These are phyloP conservation scores for Arthrobotrys pseudoclavata DNA, from an alignment of 2,329 filamentous ascomycete genomes.

Conservation along the genomic window DNA sequence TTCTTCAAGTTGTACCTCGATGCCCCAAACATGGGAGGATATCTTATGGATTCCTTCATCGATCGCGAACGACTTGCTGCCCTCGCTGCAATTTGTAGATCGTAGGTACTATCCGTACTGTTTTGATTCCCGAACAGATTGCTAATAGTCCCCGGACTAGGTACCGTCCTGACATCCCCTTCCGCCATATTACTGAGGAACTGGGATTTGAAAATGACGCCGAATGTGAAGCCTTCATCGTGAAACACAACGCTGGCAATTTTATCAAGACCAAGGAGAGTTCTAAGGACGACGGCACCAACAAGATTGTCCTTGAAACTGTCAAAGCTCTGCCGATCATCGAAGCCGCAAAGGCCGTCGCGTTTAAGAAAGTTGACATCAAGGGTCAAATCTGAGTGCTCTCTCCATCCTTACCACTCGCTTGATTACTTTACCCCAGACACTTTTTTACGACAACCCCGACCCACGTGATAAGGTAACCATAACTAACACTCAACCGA, in stretches of 20 bases:
- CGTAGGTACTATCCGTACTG: conserved; percentile 74
- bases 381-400: conserved; percentile 88
- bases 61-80: conserved; percentile 91
- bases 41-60: conserved; percentile 99
- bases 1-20: conserved; percentile 97
- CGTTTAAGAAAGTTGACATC: conserved; percentile 92
- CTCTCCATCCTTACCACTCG: background rate
- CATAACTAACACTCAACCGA: conserved; percentile 54
- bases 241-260: conserved; percentile 80
- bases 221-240: conserved; percentile 90
- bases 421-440: conserved; percentile 30
- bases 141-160: conserved; percentile 69
- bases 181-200: conserved; percentile 94
- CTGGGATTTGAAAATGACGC: conserved; percentile 94
- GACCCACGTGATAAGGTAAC: conserved; percentile 54
- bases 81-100: conserved; percentile 91
- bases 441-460: conserved; percentile 28
- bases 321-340: conserved; percentile 81
- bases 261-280: conserved; percentile 70
- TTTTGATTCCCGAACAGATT: conserved; percentile 66
- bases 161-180: conserved; percentile 89
- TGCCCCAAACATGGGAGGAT: conserved; percentile 96
- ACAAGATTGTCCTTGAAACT: conserved; percentile 72
- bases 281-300: conserved; percentile 73
- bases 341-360: conserved; percentile 78